Evolutionary conservation across 2,329 filamentous ascomycete species (phyloP).

Genomic region (Chalaropsis ovoidea): DNA sequence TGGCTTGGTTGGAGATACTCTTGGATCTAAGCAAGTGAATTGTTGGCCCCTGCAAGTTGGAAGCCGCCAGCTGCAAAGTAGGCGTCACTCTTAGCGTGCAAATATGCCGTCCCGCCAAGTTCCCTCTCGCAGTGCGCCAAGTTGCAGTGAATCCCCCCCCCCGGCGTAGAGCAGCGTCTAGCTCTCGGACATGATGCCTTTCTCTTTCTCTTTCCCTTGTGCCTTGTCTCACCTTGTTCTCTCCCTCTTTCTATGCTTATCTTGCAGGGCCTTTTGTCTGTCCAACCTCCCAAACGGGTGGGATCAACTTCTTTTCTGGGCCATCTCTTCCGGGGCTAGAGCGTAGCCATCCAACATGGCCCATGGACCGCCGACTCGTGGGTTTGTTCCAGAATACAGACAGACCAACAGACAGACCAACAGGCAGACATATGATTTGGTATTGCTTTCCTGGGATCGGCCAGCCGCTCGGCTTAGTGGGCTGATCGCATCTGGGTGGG

Average conservation of each 20-base stretch:
- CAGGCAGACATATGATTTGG: no score
- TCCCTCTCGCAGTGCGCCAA: no score
- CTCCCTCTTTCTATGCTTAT: neutral
- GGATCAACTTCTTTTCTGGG: constrained; percentile 3
- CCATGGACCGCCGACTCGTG: neutral
- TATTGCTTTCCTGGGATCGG: neutral
- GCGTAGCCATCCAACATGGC: neutral
- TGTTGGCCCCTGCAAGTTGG: neutral
- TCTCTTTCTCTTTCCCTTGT: neutral
- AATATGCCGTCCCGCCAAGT: no score
- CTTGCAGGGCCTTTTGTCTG: constrained; percentile 12
- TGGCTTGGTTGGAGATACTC: neutral
- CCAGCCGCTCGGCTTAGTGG: neutral
- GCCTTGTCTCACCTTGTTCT: neutral
- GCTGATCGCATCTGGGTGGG: neutral
- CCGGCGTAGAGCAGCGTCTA: no score
- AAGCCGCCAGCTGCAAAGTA: neutral
- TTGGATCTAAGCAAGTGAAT: neutral
- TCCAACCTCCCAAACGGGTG: neutral
- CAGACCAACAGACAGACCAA: no score
- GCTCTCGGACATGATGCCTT: no score
- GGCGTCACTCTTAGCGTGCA: no score
- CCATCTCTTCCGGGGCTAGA: neutral
- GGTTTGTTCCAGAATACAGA: no score
- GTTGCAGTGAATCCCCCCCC: no score